Evolutionary conservation across 768 basidiomycete genomes (phyloP).

Genomic region (Boletus pseudopeckii): DNA sequence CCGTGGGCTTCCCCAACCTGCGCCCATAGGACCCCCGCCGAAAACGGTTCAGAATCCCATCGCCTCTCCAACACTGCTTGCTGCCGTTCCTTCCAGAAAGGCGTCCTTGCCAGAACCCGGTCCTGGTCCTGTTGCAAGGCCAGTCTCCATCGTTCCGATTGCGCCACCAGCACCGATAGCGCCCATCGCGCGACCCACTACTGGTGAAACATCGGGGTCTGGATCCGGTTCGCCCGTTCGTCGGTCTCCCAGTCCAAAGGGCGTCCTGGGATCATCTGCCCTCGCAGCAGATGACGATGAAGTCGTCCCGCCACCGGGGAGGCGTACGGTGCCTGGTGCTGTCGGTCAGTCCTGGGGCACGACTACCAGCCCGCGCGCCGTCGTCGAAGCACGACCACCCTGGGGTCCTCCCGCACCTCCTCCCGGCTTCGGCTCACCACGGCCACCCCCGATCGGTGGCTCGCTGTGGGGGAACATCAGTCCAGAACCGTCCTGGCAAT

Average conservation of each 20-base stretch:
- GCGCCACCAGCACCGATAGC: slow-evolving; percentile 57
- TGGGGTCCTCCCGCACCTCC: slow-evolving; percentile 42
- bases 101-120: slow-evolving; percentile 42
- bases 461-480: slow-evolving; percentile 43
- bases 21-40: slow-evolving; percentile 58
- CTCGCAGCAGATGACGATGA: slow-evolving; percentile 79
- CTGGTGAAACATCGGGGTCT: slow-evolving; percentile 44
- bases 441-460: slow-evolving; percentile 34
- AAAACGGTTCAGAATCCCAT: slow-evolving; percentile 34
- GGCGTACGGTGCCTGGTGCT: slow-evolving; percentile 38
- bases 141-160: slow-evolving; percentile 23
- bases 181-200: slow-evolving; percentile 54
- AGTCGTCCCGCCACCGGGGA: slow-evolving; percentile 53
- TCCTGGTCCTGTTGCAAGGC: slow-evolving; percentile 61
- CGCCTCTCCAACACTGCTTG: slow-evolving; percentile 39
- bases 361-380: slow-evolving; percentile 44
- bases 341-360: slow-evolving; percentile 50
- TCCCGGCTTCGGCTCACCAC: slow-evolving; percentile 35
- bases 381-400: slow-evolving; percentile 39
- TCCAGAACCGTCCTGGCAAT: slow-evolving; percentile 49
- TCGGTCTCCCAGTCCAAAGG: slow-evolving; percentile 57
- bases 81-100: slow-evolving; percentile 49
- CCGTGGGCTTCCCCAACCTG: slow-evolving; percentile 39
- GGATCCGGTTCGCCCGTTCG: slow-evolving; percentile 58
- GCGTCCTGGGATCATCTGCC: slow-evolving; percentile 72